These are phyloP conservation scores for Spiraea crenata DNA, from an alignment of 331 rosid species.

Conservation along the genomic window DNA sequence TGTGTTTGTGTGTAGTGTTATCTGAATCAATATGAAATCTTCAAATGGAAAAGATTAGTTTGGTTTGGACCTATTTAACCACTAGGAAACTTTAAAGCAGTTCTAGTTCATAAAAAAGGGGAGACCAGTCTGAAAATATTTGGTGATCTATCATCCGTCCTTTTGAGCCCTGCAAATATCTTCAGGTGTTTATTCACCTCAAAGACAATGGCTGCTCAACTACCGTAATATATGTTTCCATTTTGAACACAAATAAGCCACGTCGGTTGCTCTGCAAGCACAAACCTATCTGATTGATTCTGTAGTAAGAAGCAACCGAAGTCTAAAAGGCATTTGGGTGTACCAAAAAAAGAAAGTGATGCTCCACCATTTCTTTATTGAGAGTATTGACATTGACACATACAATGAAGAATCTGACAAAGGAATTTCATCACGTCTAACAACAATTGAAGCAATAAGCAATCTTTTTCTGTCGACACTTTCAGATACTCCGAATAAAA, in stretches of 20 bases:
- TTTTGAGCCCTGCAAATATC: not conserved
- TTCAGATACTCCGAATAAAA: constrained; percentile 17
- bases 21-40: not conserved
- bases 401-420: constrained; percentile 31
- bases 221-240: not conserved
- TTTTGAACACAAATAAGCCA: not conserved
- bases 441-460: constrained; percentile 18
- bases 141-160: not conserved
- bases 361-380: constrained; percentile 29
- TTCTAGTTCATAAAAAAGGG: not conserved
- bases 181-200: constrained; percentile 15
- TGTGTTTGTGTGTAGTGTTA: not conserved
- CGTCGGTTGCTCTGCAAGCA: not conserved
- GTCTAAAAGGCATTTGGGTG: constrained; percentile 33
- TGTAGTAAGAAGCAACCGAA: constrained; percentile 30
- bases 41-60: too few relatives aligned
- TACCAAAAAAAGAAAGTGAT: constrained; percentile 38
- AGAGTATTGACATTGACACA: constrained; percentile 19
- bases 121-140: not conserved
- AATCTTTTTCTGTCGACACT: constrained; percentile 24
- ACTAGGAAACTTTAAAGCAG: not conserved
- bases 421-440: constrained; percentile 28
- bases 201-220: constrained; percentile 16
- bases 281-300: constrained; percentile 5
- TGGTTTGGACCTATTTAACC: not conserved